phyloP scores from a whole-genome alignment of 1,284 basidiomycete species.

The Vanrija humicola region DNA sequence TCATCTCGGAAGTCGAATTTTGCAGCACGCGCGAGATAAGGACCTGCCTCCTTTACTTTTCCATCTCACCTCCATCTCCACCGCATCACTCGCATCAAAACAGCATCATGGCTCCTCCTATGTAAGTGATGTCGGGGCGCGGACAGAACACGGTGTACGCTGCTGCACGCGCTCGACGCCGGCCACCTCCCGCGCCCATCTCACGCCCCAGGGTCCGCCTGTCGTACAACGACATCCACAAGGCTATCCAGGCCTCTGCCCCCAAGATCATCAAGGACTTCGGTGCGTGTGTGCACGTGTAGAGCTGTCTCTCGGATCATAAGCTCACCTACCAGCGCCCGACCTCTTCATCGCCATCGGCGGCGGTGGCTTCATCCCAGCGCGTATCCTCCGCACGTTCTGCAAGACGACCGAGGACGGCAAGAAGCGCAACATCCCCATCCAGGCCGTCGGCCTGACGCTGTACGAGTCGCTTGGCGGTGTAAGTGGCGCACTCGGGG shows the following conservation, averaged over 20 bases:
- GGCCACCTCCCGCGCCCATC: neutral
- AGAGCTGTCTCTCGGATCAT: neutral
- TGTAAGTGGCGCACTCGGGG: conserved; percentile 22
- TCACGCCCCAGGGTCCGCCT: conserved; percentile 25
- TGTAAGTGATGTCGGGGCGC: neutral
- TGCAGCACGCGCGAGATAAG: too few relatives aligned
- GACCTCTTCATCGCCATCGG: conserved; percentile 48
- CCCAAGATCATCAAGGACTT: conserved; percentile 47
- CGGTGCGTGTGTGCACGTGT: conserved; percentile 25
- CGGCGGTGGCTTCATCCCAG: conserved; percentile 81
- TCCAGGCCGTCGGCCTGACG: conserved; percentile 84
- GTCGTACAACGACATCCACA: conserved; percentile 50
- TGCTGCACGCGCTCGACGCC: neutral
- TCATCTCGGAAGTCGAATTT: too few relatives aligned
- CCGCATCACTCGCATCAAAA: neutral
- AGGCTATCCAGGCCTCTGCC: conserved; percentile 43
- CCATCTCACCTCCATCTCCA: neutral
- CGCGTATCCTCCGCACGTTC: conserved; percentile 87
- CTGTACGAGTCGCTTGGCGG: conserved; percentile 82
- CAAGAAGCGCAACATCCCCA: conserved; percentile 75
- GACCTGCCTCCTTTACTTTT: too few relatives aligned
- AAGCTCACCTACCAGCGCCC: conserved; percentile 25
- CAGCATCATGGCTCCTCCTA: conserved; percentile 9
- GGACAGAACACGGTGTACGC: neutral
- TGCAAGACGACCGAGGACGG: conserved; percentile 61